phyloP scores from a whole-genome alignment of 805 yeast species.

The Candida wancherniae region DNA sequence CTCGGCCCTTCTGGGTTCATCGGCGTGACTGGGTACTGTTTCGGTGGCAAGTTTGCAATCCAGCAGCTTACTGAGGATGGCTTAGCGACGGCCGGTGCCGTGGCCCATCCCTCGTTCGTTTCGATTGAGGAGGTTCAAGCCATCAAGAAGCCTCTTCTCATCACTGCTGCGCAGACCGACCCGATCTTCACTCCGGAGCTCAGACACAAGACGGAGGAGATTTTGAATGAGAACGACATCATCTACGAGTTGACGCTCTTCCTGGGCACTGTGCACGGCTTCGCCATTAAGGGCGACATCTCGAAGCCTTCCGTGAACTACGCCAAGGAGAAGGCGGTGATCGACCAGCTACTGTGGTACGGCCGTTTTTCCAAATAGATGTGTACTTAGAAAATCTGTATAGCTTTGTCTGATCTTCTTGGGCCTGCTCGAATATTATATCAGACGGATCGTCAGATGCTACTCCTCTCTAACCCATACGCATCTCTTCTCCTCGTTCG shows the following conservation, averaged over 20 bases:
- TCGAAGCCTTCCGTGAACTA: constrained; percentile 45
- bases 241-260: constrained; percentile 56
- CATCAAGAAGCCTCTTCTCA: constrained; percentile 55
- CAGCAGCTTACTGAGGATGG: constrained; percentile 42
- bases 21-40: constrained; percentile 39
- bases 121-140: constrained; percentile 54
- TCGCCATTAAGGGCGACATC: constrained; percentile 69
- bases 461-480: too few relatives aligned
- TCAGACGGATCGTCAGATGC: too few relatives aligned
- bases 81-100: constrained; percentile 53
- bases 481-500: too few relatives aligned
- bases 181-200: constrained; percentile 53
- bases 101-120: constrained; percentile 78
- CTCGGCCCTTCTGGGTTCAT: neutral
- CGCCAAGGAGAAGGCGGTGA: constrained; percentile 57
- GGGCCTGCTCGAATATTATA: too few relatives aligned
- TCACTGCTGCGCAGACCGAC: constrained; percentile 75
- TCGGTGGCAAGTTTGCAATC: constrained; percentile 67
- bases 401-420: too few relatives aligned
- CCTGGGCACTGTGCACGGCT: constrained; percentile 68
- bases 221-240: constrained; percentile 38
- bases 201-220: constrained; percentile 55
- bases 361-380: too few relatives aligned
- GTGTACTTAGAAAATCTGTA: too few relatives aligned
- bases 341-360: too few relatives aligned